A percentile compares a stretch with the other conserved stretches of the same genome.
phyloP scores from a whole-genome alignment of 2,329 filamentous ascomycete genomes.

The Dothiorella sarmentorum region DNA sequence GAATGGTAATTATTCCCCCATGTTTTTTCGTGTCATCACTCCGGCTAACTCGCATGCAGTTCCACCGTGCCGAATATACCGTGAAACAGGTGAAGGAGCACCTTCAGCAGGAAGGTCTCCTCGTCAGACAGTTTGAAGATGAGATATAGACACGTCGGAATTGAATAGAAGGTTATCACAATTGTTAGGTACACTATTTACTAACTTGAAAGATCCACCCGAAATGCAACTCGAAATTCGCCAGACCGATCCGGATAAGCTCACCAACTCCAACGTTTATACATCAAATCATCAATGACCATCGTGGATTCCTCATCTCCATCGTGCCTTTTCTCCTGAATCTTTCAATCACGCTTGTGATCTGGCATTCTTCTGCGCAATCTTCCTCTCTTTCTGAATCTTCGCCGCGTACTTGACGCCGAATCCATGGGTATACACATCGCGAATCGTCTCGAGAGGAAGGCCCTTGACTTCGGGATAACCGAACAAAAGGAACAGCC shows the following conservation, averaged over 20 bases:
- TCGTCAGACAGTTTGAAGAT: constrained; percentile 76
- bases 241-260: no score
- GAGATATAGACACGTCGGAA: constrained; percentile 29
- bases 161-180: not conserved
- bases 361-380: not conserved
- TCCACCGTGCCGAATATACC: constrained; percentile 92
- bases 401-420: constrained; percentile 32
- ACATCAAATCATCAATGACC: no score
- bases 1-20: constrained; percentile 63
- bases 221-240: no score
- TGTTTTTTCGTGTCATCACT: not conserved
- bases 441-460: constrained; percentile 35
- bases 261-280: no score
- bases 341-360: not conserved
- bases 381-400: constrained; percentile 7
- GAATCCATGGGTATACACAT: constrained; percentile 37
- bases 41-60: constrained; percentile 46
- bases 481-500: constrained; percentile 37
- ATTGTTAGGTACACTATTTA: no score
- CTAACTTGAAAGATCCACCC: no score
- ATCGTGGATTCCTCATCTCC: no score
- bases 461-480: constrained; percentile 41
- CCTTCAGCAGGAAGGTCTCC: constrained; percentile 65
- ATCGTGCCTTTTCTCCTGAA: no score
- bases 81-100: constrained; percentile 91